These are phyloP conservation scores for Penicillium taxi DNA, from an alignment of 495 filamentous ascomycete genomes.

Conservation along the genomic window DNA sequence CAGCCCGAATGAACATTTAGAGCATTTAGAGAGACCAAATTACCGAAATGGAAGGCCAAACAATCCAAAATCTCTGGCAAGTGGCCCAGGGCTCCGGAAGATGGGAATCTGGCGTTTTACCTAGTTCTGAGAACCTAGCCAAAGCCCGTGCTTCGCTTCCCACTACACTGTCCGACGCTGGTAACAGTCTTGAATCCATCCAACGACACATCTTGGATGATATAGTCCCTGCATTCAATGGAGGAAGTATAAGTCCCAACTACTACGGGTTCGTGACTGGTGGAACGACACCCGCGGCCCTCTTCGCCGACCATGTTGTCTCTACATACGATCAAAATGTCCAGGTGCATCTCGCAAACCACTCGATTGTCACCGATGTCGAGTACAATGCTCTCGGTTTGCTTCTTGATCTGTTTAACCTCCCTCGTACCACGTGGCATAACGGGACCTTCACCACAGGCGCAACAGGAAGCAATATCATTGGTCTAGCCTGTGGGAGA, in stretches of 20 bases:
- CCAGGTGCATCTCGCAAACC: conserved; percentile 70
- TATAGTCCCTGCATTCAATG: conserved; percentile 60
- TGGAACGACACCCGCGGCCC: conserved; percentile 68
- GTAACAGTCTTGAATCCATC: conserved; percentile 37
- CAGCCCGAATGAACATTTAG: too few relatives aligned
- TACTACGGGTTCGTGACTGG: conserved; percentile 93
- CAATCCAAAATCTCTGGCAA: conserved; percentile 30
- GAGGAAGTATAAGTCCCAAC: conserved; percentile 49
- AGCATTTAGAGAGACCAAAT: conserved; percentile 4
- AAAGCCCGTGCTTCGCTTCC: conserved; percentile 36
- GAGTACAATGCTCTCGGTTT: conserved; percentile 64
- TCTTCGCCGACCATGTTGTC: conserved; percentile 76
- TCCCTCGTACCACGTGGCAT: conserved; percentile 45
- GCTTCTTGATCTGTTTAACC: conserved; percentile 56
- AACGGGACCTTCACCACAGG: conserved; percentile 77
- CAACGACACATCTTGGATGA: conserved; percentile 47
- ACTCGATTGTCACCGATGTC: conserved; percentile 65
- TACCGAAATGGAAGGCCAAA: conserved; percentile 15
- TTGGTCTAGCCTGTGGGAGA: conserved; percentile 71
- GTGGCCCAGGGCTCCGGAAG: conserved; percentile 23
- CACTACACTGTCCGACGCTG: conserved; percentile 29
- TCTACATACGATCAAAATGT: conserved; percentile 75
- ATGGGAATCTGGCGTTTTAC: conserved; percentile 30
- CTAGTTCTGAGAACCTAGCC: conserved; percentile 22
- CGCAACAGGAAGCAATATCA: conserved; percentile 75